Conservation (phyloP, 768 basidiomycete genomes). For the Cyclocybe aegerita region DNA sequence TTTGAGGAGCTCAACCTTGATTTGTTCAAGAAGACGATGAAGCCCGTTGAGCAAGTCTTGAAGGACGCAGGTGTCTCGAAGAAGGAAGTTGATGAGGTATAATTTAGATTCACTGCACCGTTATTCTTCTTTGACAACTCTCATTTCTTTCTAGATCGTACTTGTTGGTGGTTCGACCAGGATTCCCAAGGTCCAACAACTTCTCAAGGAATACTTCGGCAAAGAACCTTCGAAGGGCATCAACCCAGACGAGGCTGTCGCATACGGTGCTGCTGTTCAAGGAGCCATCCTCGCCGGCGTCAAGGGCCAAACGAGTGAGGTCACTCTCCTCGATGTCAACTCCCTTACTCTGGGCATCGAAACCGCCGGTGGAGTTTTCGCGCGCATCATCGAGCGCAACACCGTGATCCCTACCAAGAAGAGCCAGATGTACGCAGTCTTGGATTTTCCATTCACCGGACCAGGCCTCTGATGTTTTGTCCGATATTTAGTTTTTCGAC, state of each 20-base stretch:
- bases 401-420: constrained; percentile 53
- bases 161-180: constrained; percentile 66
- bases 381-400: constrained; percentile 49
- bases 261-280: constrained; percentile 72
- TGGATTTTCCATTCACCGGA: too few species aligned
- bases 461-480: too few species aligned
- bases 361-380: too few species aligned
- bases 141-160: constrained; percentile 31
- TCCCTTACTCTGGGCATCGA: constrained; percentile 51
- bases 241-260: constrained; percentile 76
- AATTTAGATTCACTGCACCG: constrained; percentile 3
- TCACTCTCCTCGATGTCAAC: constrained; percentile 57
- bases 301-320: constrained; percentile 48
- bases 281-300: constrained; percentile 64
- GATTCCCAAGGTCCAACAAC: constrained; percentile 69
- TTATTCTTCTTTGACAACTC: neutral
- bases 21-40: constrained; percentile 82
- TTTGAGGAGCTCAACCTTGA: constrained; percentile 87
- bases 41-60: constrained; percentile 80
- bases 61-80: constrained; percentile 81
- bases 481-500: constrained; percentile 85
- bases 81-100: constrained; percentile 70
- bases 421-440: constrained; percentile 33
- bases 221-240: constrained; percentile 67
- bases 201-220: constrained; percentile 66